Evolutionary conservation across 805 yeast genomes (phyloP), one percentile per base, ranked within the genome.

Genomic region (Saccharomyces eubayanus): DNA sequence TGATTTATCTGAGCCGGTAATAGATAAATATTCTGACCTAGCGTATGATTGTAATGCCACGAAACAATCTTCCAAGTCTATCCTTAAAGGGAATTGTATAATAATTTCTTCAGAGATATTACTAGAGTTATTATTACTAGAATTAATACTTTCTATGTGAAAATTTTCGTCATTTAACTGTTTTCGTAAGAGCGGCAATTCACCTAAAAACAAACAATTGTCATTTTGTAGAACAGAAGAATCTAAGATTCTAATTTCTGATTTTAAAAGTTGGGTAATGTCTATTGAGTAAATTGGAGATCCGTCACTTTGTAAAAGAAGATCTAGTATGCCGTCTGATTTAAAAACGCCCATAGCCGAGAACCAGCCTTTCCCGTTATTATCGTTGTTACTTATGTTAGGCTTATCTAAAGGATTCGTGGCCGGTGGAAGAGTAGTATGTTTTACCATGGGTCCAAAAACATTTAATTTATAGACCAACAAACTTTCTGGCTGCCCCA

Each of bases 1-100:
- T 28, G 76, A 63, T 47, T 58, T 55, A 53, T 67, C 69, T 1
- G 62, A 56, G 12, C 64, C 68, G 27, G 53, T 55, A 14, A 68
- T 50, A 12, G 69, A 60, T n/a, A 66, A 50, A 5, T 48, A 31
- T 59, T 84, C 89, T 29, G 83, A 67, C 53, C 77, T 78, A 6
- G 89, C 77, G 61, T 84, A 83, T 12, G 87, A 81, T 47, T 76
- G 78, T 54, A 87, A 68, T 0, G 88, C 84, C 11, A 86, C 86
- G 56, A 79, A 74, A 91, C 94, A 86, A 64, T 85, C 90, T 62
- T 85, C 91, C 46, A 85, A 72, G 65, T 85, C 91, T 24, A 82
- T 81, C 59, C 80, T 81, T 45, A 83, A 70, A 2, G 88, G 86
- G 57, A 86, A 86, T 57, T 79, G 81, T 49, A 86, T 71, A 24